Base-by-base conservation (phyloP, 2,329 filamentous ascomycete species). In the Cladophialophora psammophila region DNA sequence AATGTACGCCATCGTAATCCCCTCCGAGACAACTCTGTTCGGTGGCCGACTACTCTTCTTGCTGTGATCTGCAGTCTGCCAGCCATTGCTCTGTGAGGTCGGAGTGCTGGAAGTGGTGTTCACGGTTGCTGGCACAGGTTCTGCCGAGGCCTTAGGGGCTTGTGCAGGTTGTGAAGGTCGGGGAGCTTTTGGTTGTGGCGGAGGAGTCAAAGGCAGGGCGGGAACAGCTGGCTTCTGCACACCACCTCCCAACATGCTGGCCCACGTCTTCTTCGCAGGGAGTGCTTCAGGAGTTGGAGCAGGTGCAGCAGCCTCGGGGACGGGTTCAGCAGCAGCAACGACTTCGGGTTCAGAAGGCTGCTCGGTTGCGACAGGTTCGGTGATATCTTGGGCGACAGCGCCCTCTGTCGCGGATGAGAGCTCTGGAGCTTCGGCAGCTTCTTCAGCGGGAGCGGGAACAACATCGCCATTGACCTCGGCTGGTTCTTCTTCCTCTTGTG, bases 21-120 rank as follows among this genome's bases (percentile, higher is more conserved):
- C 90, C 75, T 92, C 91, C 75, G 94, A 91, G 55, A 82, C 77
- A 32, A 84, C 79, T 59, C 83, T 83, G 64, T 88, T 84, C 73
- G 88, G 84, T 63, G 89, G 87, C 70, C 92, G 88, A 75, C 89
- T 90, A 78, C 95, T 92, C 77, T 92, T 90, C 85, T 95, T 95
- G 74, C 90, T 90, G 79, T 96, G 91, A 64, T 88, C 87, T 63
- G 92, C 94, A 57, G 91, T 94, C 80, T 97, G 94, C 95, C 95
- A 99, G 76, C 92, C 92, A 55, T 74, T 76, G 70, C 68, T 74
- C 54, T 84, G 72, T 35, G 73, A 65, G 20, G 78, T 70, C 40
- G 74, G 61, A 36, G 80, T 69, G 59, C 65, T 66, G 56, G 82
- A 74, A 55, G 80, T 71, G 34, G 79, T 72, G 63, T 78, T 76